phyloP scores from a whole-genome alignment of 1,284 basidiomycete species.

The Ustanciosporium gigantosporum region DNA sequence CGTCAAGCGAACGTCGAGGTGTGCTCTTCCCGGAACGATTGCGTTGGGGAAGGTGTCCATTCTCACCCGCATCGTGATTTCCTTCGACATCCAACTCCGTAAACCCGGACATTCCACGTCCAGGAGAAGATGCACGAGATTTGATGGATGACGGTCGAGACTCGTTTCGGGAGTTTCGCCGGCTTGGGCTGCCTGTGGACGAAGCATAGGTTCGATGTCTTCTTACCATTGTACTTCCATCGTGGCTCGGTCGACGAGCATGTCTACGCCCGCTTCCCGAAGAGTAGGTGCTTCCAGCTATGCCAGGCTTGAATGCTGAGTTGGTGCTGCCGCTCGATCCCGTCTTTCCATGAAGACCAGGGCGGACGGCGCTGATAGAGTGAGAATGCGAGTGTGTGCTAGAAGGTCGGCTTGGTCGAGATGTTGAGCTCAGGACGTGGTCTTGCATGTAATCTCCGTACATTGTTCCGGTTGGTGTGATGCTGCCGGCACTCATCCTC shows the following conservation, averaged over 20 bases:
- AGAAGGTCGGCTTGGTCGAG: conserved; percentile 39
- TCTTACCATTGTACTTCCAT: conserved; percentile 46
- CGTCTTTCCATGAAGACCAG: conserved; percentile 36
- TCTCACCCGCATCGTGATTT: conserved; percentile 4
- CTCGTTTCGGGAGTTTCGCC: conserved; percentile 22
- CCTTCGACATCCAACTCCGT: conserved; percentile 12
- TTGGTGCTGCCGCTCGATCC: conserved; percentile 44
- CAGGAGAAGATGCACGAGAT: conserved; percentile 34
- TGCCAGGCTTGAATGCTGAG: conserved; percentile 20
- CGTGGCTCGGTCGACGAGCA: conserved; percentile 31
- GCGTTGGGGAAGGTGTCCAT: neutral
- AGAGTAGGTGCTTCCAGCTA: conserved; percentile 35
- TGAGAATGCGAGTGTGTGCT: conserved; percentile 44
- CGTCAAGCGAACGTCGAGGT: conserved; percentile 30
- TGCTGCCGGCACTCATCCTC: conserved; percentile 51
- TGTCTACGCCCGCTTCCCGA: conserved; percentile 29
- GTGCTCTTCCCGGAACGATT: conserved; percentile 22
- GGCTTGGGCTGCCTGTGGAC: conserved; percentile 34
- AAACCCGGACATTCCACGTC: conserved; percentile 11
- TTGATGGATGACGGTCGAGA: conserved; percentile 33
- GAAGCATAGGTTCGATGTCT: conserved; percentile 41
- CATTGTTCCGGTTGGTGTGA: conserved; percentile 48
- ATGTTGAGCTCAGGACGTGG: conserved; percentile 2
- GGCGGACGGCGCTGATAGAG: conserved; percentile 11
- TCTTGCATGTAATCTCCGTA: conserved; percentile 30